A percentile compares a stretch with the other conserved stretches of the same genome.
phyloP scores from a whole-genome alignment of 2,329 filamentous ascomycete species.

The Neopestalotiopsis rosae region DNA sequence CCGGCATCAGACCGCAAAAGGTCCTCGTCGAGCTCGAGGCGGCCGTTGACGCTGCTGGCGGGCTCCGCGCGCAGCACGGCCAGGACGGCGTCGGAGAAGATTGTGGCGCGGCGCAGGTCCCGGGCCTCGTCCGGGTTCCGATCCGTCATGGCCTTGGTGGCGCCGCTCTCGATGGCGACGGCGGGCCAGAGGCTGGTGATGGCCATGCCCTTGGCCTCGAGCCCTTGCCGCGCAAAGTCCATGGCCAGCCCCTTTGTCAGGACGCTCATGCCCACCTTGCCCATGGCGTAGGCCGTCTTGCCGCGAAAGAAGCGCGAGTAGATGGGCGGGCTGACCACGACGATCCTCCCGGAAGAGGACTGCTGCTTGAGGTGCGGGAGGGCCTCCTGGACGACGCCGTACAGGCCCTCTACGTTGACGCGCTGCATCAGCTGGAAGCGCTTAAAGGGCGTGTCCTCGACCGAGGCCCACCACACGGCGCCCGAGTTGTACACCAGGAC shows the following conservation, averaged over 20 bases:
- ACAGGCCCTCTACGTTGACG: slow-evolving; percentile 78
- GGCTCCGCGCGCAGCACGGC: slow-evolving; percentile 68
- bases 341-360: slow-evolving; percentile 66
- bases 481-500: slow-evolving; percentile 83
- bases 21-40: slow-evolving; percentile 79
- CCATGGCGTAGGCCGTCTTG: slow-evolving; percentile 83
- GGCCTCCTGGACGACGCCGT: slow-evolving; percentile 70
- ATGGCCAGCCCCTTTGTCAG: slow-evolving; percentile 82
- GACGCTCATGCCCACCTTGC: slow-evolving; percentile 83
- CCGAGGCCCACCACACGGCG: slow-evolving; percentile 83
- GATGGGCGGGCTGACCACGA: slow-evolving; percentile 84
- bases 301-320: slow-evolving; percentile 85
- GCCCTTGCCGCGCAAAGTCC: slow-evolving; percentile 74
- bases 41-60: slow-evolving; percentile 68
- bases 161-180: slow-evolving; percentile 75
- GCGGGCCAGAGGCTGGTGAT: slow-evolving; percentile 86
- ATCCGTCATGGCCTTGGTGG: slow-evolving; percentile 62
- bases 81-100: slow-evolving; percentile 82
- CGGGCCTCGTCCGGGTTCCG: slow-evolving; percentile 51
- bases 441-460: slow-evolving; percentile 74
- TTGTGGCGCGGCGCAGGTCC: slow-evolving; percentile 71
- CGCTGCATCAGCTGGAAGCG: slow-evolving; percentile 81
- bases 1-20: slow-evolving; percentile 71
- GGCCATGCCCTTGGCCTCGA: slow-evolving; percentile 66
- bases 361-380: slow-evolving; percentile 67